phyloP scores from a whole-genome alignment of 164 flowering plant species.

The Vitis cinerea region DNA sequence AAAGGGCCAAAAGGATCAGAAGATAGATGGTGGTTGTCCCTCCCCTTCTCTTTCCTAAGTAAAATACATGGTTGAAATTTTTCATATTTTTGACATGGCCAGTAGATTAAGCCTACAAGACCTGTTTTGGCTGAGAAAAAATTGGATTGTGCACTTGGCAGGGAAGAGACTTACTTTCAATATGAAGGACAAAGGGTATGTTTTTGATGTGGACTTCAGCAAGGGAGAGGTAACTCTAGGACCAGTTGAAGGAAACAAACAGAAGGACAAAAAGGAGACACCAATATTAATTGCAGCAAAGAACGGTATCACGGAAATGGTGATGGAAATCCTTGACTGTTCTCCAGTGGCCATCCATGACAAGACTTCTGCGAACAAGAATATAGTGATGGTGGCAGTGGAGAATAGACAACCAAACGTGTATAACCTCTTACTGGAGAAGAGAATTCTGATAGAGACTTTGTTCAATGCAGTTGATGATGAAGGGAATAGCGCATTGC shows the following conservation, averaged over 20 bases:
- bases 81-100: no score
- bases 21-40: no score
- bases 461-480: slow-evolving; percentile 10
- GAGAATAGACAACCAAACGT: slow-evolving; percentile 16
- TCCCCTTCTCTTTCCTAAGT: no score
- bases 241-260: no score
- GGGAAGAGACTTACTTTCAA: no score
- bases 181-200: no score
- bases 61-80: no score
- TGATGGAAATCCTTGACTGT: slow-evolving; percentile 11
- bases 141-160: no score
- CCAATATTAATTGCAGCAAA: slow-evolving; percentile 19
- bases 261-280: neutral
- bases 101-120: no score
- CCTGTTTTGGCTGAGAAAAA: no score
- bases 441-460: neutral
- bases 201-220: neutral
- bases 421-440: neutral
- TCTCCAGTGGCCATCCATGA: slow-evolving; percentile 24
- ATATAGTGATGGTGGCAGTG: slow-evolving; percentile 15
- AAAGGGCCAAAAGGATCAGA: no score
- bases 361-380: slow-evolving; percentile 2
- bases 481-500: slow-evolving; percentile 15
- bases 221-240: neutral
- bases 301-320: slow-evolving; percentile 21